Conservation (phyloP, 2,329 filamentous ascomycete species). For the Geosmithia putterillii region DNA sequence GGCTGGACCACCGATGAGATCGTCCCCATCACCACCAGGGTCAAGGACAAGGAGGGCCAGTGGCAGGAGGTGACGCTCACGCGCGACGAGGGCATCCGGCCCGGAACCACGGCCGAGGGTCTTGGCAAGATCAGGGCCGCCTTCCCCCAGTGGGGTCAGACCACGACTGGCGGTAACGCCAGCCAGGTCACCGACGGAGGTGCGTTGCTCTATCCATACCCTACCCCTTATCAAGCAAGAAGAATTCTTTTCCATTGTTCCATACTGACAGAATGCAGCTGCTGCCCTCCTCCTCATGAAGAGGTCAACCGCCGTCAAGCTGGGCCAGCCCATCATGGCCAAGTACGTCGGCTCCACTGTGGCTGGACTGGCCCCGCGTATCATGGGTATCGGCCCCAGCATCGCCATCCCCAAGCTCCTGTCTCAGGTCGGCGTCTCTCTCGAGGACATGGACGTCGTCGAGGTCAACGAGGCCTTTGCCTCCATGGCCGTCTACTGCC, state of each 20-base stretch:
- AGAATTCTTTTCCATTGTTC: too few species aligned
- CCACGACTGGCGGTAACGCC: constrained; percentile 84
- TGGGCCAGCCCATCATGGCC: constrained; percentile 82
- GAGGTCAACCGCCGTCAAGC: constrained; percentile 73
- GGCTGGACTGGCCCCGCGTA: constrained; percentile 77
- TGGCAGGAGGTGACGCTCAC: constrained; percentile 66
- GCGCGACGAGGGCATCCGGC: constrained; percentile 81
- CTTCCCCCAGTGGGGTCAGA: constrained; percentile 80
- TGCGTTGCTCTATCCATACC: constrained; percentile 19
- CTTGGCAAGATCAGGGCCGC: constrained; percentile 79
- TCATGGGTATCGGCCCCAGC: constrained; percentile 90
- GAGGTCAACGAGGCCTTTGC: constrained; percentile 98
- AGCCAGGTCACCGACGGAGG: constrained; percentile 90
- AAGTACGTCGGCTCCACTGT: constrained; percentile 92
- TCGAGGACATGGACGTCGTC: constrained; percentile 77
- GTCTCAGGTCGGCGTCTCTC: constrained; percentile 59
- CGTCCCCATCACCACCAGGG: constrained; percentile 66
- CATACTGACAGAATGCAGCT: constrained; percentile 28
- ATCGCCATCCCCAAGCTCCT: constrained; percentile 74
- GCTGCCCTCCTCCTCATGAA: constrained; percentile 90
- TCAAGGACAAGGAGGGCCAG: constrained; percentile 77
- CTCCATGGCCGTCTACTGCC: constrained; percentile 93
- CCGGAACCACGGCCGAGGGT: constrained; percentile 74
- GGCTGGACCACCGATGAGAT: constrained; percentile 94
- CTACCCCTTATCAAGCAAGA: neutral